A percentile compares a stretch with the other conserved stretches of the same genome.
Conservation (phyloP, 2,329 filamentous ascomycete genomes). For the Tolypocladium ophioglossoides region DNA sequence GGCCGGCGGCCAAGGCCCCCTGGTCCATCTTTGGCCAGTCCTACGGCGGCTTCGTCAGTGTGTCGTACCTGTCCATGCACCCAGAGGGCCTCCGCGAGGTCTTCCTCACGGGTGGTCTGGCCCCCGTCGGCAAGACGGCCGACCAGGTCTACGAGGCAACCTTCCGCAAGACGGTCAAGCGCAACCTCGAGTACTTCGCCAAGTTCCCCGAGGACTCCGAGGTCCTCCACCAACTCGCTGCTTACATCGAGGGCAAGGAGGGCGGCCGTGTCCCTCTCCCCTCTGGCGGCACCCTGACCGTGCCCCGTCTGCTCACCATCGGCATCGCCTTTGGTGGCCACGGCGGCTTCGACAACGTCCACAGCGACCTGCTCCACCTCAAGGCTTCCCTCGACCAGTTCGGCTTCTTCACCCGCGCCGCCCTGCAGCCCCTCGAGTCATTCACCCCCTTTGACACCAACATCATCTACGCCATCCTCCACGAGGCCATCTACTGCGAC, state of each 20-base stretch:
- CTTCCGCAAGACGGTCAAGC: constrained; percentile 56
- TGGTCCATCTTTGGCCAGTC: constrained; percentile 88
- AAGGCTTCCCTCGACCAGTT: constrained; percentile 65
- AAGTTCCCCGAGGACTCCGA: constrained; percentile 78
- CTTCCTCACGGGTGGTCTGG: constrained; percentile 76
- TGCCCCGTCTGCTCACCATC: constrained; percentile 64
- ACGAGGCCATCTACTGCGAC: constrained; percentile 82
- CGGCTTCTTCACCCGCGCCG: constrained; percentile 62
- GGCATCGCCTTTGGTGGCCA: constrained; percentile 72
- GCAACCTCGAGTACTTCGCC: constrained; percentile 69
- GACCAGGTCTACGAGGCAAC: constrained; percentile 67
- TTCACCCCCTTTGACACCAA: constrained; percentile 61
- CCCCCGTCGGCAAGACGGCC: constrained; percentile 59
- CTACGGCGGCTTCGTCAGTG: constrained; percentile 79
- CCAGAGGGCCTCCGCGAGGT: constrained; percentile 71
- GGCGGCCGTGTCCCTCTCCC: constrained; percentile 51
- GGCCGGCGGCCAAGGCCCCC: constrained; percentile 57
- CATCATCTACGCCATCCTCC: constrained; percentile 76
- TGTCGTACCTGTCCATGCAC: constrained; percentile 75
- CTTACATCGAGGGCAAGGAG: constrained; percentile 47
- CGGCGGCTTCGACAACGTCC: constrained; percentile 65
- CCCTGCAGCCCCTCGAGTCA: constrained; percentile 57
- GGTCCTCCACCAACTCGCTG: constrained; percentile 54
- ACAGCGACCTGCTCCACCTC: constrained; percentile 60
- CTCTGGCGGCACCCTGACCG: constrained; percentile 61